These are phyloP conservation scores for Skeletonema grethae DNA, from an alignment of 108 stramenopile genomes.

Conservation along the genomic window DNA sequence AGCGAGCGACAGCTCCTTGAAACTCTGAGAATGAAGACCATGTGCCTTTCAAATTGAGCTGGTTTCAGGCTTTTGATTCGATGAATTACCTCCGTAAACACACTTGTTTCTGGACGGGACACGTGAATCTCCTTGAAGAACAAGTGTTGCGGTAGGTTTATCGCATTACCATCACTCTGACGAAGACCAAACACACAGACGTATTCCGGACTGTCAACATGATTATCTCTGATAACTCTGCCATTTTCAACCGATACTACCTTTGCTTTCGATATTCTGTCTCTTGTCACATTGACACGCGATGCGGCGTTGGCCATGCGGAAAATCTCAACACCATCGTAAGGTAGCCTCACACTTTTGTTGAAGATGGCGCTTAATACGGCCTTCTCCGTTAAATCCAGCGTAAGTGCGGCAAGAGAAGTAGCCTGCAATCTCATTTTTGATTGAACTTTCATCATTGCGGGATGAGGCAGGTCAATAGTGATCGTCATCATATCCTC, in stretches of 20 bases:
- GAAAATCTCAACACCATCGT: slow-evolving; percentile 25
- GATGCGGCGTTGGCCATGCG: slow-evolving; percentile 20
- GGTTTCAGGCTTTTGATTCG: slow-evolving; percentile 24
- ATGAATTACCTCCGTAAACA: slow-evolving; percentile 33
- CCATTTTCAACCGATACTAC: slow-evolving; percentile 9
- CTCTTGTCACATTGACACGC: slow-evolving; percentile 21
- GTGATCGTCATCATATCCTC: slow-evolving; percentile 47
- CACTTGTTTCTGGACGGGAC: slow-evolving; percentile 18
- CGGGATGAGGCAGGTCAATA: slow-evolving; percentile 68
- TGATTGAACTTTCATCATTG: slow-evolving; percentile 37
- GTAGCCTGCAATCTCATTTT: slow-evolving; percentile 50
- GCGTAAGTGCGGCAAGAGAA: slow-evolving; percentile 54
- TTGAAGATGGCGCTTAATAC: slow-evolving; percentile 32
- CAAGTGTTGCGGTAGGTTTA: slow-evolving; percentile 18
- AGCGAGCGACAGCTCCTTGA: slow-evolving; percentile 23
- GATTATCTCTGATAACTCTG: slow-evolving; percentile 52
- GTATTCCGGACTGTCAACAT: slow-evolving; percentile 74
- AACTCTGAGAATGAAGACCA: slow-evolving; percentile 39
- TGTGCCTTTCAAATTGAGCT: slow-evolving; percentile 26
- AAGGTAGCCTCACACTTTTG: slow-evolving; percentile 18
- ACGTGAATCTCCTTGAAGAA: slow-evolving; percentile 40
- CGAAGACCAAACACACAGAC: slow-evolving; percentile 53
- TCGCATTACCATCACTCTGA: slow-evolving; percentile 21
- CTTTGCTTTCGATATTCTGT: slow-evolving; percentile 1
- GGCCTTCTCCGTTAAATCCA: slow-evolving; percentile 52